Percentiles rank a stretch among this genome's conserved stretches.
Evolutionary conservation across 768 basidiomycete species (phyloP).

Genomic region (Leccinum aurantiacum): DNA sequence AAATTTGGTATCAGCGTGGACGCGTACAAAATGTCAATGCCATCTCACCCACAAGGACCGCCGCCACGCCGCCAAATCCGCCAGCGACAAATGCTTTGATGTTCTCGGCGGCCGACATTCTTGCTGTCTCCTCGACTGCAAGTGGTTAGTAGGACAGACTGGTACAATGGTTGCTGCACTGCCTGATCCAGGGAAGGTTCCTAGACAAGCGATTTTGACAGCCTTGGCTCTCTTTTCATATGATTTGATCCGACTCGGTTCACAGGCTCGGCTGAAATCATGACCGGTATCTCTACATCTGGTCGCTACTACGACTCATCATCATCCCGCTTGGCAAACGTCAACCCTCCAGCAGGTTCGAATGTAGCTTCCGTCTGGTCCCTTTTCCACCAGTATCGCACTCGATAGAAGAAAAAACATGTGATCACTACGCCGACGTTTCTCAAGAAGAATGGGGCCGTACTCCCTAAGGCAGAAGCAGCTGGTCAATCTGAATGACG

Average conservation of each 20-base stretch:
- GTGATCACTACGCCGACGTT: slow-evolving; percentile 59
- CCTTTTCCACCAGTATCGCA: slow-evolving; percentile 65
- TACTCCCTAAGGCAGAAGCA: slow-evolving; percentile 83
- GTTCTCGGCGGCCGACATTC: slow-evolving; percentile 37
- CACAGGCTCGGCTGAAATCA: neutral
- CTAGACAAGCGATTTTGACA: slow-evolving; percentile 28
- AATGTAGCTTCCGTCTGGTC: slow-evolving; percentile 86
- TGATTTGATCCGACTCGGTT: slow-evolving; percentile 24
- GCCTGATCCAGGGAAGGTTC: neutral
- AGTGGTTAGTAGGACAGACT: slow-evolving; percentile 14
- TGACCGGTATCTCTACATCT: too few relatives aligned
- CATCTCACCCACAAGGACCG: slow-evolving; percentile 79
- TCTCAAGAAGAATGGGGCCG: slow-evolving; percentile 66
- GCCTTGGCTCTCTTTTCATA: slow-evolving; percentile 21
- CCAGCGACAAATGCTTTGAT: slow-evolving; percentile 91
- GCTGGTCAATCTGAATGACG: slow-evolving; percentile 81
- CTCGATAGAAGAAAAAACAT: slow-evolving; percentile 70
- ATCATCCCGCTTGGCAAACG: slow-evolving; percentile 48
- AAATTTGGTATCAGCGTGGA: slow-evolving; percentile 9
- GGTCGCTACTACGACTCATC: too few relatives aligned
- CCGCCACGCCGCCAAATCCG: slow-evolving; percentile 85
- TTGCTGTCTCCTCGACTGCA: slow-evolving; percentile 20
- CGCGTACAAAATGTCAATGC: neutral
- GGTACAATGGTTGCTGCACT: neutral
- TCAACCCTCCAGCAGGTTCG: slow-evolving; percentile 75